phyloP scores from a whole-genome alignment of 2,329 filamentous ascomycete genomes.

The Geosmithia flava region DNA sequence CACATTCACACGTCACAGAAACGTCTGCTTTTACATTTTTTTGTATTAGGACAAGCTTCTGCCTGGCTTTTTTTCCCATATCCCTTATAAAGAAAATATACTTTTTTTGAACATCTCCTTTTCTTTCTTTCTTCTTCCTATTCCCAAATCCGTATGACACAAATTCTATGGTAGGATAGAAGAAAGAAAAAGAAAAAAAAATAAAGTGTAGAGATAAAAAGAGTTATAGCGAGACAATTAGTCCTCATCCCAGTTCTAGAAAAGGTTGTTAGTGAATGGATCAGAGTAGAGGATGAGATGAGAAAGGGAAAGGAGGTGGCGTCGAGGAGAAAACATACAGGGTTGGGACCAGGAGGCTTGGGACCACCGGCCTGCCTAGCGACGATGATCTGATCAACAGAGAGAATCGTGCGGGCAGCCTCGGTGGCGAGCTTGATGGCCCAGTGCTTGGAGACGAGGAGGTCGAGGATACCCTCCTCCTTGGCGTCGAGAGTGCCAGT shows the following conservation, averaged over 20 bases:
- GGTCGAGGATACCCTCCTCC: conserved; percentile 80
- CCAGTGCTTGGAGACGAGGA: conserved; percentile 88
- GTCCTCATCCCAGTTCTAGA: conserved; percentile 51
- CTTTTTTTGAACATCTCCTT: neutral
- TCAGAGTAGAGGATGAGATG: neutral
- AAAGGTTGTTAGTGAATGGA: neutral
- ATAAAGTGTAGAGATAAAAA: neutral
- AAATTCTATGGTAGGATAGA: neutral
- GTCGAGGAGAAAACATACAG: conserved; percentile 40
- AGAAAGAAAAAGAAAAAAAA: neutral
- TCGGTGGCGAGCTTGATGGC: conserved; percentile 96
- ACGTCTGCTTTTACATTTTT: no score
- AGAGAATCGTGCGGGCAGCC: conserved; percentile 83
- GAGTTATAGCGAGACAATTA: conserved; percentile 17
- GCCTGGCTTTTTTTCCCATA: no score
- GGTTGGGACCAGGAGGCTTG: conserved; percentile 90
- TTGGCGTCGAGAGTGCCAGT: conserved; percentile 76
- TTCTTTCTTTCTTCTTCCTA: neutral
- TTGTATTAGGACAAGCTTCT: no score
- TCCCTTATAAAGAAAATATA: neutral
- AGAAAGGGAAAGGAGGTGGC: neutral
- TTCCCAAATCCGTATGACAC: neutral
- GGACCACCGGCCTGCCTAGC: conserved; percentile 93
- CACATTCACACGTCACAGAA: no score
- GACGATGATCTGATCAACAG: conserved; percentile 98